Evolutionary conservation across 2,329 filamentous ascomycete genomes (phyloP), one percentile per base, ranked within the genome.

Genomic region (Xylariaceae sp.): DNA sequence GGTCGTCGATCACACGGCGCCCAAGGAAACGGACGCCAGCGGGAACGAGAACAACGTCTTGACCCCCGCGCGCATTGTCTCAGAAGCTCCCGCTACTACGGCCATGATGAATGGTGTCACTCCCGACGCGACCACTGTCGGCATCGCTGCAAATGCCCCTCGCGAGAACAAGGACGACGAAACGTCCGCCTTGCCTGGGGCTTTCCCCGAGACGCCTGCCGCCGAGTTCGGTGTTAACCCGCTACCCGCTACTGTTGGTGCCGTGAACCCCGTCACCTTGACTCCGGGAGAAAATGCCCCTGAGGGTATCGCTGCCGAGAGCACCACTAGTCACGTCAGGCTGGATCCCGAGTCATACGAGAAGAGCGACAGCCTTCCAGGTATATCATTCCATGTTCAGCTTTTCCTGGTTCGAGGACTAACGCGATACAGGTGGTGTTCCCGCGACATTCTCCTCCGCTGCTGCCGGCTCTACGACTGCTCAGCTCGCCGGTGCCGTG

Each of bases 21-120:
- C 88, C 52, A 85, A 87, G 71, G 91, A 96, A 73, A 82, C 83
- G 64, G 92, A 96, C 76, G 79, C 81, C 58, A 77, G 84, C 63
- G 87, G 88, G 63, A 96, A 92, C 78, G 77, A 90, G 62, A 97
- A 97, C 80, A 97, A 97, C 82, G 83, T 96, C 57, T 80, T 99
- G 49, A 80, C 81, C 38, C 83, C 87, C 50, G 81, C 90, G 55
- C 80, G 89, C 65, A 86, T 96, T 46, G 59, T 69, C 53, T 69
- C 68, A 58, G 68, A 73, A 57, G 62, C 65, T 43, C 71, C 74
- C 45, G 65, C 76, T 49, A 72, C 75, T 40, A 72, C 77, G 50
- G 71, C 71, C 49, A 76, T 80, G 52, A 79, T 87, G 67, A 88
- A 83, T 59, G 85, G 83, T 44, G 85, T 82, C 51, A 79, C 82